Evolutionary conservation across 2,329 filamentous ascomycete genomes (phyloP).

Genomic region (Fusarium sp.): DNA sequence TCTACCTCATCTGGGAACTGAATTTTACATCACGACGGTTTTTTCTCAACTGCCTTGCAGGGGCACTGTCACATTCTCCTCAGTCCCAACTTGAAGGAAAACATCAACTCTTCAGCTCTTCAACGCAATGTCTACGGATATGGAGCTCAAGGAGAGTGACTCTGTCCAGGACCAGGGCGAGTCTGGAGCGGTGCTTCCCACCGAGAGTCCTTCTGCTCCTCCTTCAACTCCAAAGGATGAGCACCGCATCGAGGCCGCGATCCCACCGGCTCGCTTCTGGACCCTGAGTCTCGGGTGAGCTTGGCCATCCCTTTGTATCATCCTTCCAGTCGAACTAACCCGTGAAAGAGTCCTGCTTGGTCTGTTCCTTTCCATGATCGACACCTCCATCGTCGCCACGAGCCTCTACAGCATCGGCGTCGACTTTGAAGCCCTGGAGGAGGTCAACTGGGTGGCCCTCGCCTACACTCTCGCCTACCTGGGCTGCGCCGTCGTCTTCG

Average conservation of each 20-base stretch:
- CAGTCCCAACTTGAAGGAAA: background rate
- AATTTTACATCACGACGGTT: background rate
- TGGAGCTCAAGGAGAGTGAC: background rate
- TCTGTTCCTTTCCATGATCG: conserved; percentile 69
- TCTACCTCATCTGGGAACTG: background rate
- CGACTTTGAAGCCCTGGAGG: conserved; percentile 60
- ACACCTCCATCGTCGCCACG: conserved; percentile 71
- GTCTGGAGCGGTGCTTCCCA: background rate
- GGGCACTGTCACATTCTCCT: background rate
- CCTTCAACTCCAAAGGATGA: background rate
- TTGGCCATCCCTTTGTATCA: background rate
- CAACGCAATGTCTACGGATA: background rate
- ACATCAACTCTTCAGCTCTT: background rate
- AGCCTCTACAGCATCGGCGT: conserved; percentile 66
- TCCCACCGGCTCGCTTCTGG: conserved; percentile 51
- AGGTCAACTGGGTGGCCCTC: conserved; percentile 67
- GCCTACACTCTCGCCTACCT: conserved; percentile 69
- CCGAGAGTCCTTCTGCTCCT: background rate
- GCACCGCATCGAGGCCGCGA: conserved; percentile 15
- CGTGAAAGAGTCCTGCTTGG: conserved; percentile 61
- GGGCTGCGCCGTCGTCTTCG: conserved; percentile 66
- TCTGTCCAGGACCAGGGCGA: background rate
- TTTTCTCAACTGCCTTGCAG: background rate
- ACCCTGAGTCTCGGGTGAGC: conserved; percentile 50
- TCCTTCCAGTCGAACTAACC: background rate